A percentile compares a stretch with the other conserved stretches of the same genome.
Conservation (phyloP, 805 yeast genomes). For the Cyberlindnera americana region DNA sequence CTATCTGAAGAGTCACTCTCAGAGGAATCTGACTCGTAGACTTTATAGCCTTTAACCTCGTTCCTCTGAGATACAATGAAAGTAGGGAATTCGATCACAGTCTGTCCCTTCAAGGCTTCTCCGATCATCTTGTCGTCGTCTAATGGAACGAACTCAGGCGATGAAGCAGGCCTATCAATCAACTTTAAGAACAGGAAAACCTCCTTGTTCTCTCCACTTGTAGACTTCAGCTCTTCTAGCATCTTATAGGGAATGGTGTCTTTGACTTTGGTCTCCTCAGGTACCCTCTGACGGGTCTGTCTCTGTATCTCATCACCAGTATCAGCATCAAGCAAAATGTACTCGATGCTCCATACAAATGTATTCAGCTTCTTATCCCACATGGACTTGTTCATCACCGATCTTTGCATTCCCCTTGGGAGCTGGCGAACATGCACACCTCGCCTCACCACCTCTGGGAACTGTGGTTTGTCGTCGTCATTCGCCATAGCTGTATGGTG, state of each 20-base stretch:
- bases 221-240: slow-evolving; percentile 13
- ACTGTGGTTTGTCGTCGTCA: slow-evolving; percentile 2
- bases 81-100: slow-evolving; percentile 78
- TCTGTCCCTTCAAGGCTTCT: slow-evolving; percentile 47
- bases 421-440: slow-evolving; percentile 62
- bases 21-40: slow-evolving; percentile 16
- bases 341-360: slow-evolving; percentile 80
- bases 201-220: slow-evolving; percentile 16
- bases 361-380: slow-evolving; percentile 60
- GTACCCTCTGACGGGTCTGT: slow-evolving; percentile 36
- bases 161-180: slow-evolving; percentile 28
- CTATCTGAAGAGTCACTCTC: slow-evolving; percentile 17
- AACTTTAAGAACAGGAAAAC: slow-evolving; percentile 29
- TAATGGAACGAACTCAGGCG: slow-evolving; percentile 38
- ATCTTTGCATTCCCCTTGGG: slow-evolving; percentile 74
- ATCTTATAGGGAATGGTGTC: slow-evolving; percentile 31
- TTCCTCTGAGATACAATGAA: slow-evolving; percentile 40
- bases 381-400: slow-evolving; percentile 59
- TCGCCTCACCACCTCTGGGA: slow-evolving; percentile 39
- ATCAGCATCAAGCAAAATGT: slow-evolving; percentile 43
- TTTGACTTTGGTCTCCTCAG: slow-evolving; percentile 30
- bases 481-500: slow-evolving; percentile 14
- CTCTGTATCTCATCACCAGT: slow-evolving; percentile 28
- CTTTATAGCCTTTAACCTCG: slow-evolving; percentile 28
- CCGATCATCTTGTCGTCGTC: slow-evolving; percentile 37